Conservation (phyloP, 2,329 filamentous ascomycete species). For the Paraconiothyrium brasiliense region DNA sequence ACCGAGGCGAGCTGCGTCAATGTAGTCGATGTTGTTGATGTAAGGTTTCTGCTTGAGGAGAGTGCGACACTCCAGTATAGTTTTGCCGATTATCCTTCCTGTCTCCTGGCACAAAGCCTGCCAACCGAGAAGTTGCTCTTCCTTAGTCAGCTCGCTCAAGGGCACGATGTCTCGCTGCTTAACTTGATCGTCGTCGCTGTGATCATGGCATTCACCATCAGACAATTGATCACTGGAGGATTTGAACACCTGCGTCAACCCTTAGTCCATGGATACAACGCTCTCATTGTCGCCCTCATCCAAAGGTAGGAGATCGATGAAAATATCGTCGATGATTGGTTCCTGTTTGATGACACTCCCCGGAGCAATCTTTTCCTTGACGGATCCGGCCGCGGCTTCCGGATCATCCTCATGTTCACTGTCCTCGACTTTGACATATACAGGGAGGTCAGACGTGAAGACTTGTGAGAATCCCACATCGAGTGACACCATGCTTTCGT, state of each 20-base stretch:
- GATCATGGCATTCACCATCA: not conserved
- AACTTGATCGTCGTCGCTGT: not conserved
- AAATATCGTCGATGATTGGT: not conserved
- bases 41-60: not conserved
- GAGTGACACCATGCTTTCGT: not conserved
- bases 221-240: not conserved
- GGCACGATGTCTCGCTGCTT: not conserved
- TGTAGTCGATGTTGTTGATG: not conserved
- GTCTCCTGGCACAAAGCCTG: not conserved
- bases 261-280: not conserved
- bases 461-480: not conserved
- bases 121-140: constrained; percentile 1
- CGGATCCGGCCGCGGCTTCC: not conserved
- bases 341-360: not conserved
- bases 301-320: not conserved
- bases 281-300: constrained; percentile 1
- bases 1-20: not conserved
- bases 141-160: not conserved
- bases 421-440: not conserved
- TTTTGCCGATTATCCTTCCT: not conserved
- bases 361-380: not conserved
- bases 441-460: not conserved
- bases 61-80: not conserved
- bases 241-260: not conserved
- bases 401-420: not conserved